Percentiles rank a stretch among this genome's conserved stretches.
Conservation (phyloP, 495 filamentous ascomycete species). For the Xylaria palmicola region DNA sequence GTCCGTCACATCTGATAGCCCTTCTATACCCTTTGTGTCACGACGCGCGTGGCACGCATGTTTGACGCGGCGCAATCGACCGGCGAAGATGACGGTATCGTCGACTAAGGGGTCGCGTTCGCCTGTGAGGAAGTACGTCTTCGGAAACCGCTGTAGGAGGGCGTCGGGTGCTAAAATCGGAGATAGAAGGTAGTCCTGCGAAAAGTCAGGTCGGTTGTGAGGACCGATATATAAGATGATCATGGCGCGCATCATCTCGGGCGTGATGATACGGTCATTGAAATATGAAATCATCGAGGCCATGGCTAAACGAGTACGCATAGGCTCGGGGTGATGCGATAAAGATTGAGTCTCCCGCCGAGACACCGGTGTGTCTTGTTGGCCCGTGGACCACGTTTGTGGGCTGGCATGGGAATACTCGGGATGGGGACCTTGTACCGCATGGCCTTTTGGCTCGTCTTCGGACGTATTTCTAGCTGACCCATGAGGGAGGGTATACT, state of each 20-base stretch:
- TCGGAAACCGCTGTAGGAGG: constrained; percentile 79
- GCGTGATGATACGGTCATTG: constrained; percentile 89
- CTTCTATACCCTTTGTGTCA: constrained; percentile 18
- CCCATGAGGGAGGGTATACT: constrained; percentile 28
- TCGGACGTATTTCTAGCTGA: constrained; percentile 17
- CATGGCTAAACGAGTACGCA: constrained; percentile 84
- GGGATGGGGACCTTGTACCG: constrained; percentile 33
- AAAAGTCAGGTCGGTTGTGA: constrained; percentile 87
- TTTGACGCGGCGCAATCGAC: constrained; percentile 79
- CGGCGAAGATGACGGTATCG: constrained; percentile 94
- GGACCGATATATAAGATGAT: constrained; percentile 97
- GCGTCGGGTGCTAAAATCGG: constrained; percentile 86
- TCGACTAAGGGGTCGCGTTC: constrained; percentile 95
- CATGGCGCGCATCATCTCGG: constrained; percentile 99
- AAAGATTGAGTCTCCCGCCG: constrained; percentile 21
- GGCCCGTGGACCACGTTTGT: constrained; percentile 36
- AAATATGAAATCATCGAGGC: constrained; percentile 98
- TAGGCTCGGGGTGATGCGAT: constrained; percentile 59
- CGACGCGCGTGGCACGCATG: constrained; percentile 51
- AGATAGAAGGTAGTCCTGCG: constrained; percentile 83
- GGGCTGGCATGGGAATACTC: constrained; percentile 45
- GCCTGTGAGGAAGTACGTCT: constrained; percentile 89
- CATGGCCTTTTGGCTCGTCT: constrained; percentile 6
- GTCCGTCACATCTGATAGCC: constrained; percentile 33
- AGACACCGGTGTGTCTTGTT: constrained; percentile 19